phyloP scores from a whole-genome alignment of 176 grass and related monocot species.

The Hyparrhenia diplandra region DNA sequence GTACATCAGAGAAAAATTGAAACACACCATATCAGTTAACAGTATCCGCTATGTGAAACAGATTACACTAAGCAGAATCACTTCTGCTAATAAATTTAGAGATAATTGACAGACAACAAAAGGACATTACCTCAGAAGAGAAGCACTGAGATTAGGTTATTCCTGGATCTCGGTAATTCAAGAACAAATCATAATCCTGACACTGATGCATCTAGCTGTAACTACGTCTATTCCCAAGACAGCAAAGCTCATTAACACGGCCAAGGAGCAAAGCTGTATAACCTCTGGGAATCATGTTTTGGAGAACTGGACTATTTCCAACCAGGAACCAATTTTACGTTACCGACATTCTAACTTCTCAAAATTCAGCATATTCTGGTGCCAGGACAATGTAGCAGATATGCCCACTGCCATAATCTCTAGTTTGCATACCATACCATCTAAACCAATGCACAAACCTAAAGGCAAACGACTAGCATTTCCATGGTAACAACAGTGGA shows the following conservation, averaged over 20 bases:
- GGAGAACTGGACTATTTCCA: neutral
- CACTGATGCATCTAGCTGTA: constrained; percentile 8
- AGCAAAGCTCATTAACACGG: constrained; percentile 11
- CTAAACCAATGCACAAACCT: constrained; percentile 21
- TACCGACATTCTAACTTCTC: constrained; percentile 11
- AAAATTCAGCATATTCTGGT: neutral
- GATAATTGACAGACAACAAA: neutral
- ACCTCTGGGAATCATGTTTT: neutral
- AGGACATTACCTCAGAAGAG: constrained; percentile 32
- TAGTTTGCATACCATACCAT: neutral
- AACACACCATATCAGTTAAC: neutral
- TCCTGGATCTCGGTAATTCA: constrained; percentile 26
- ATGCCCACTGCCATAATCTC: neutral
- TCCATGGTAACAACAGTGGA: neutral
- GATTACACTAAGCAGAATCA: constrained; percentile 13
- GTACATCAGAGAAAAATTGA: neutral
- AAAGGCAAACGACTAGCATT: constrained; percentile 13
- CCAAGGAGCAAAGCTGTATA: constrained; percentile 14
- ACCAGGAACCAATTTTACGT: neutral
- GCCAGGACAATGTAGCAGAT: neutral
- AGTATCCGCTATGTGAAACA: neutral
- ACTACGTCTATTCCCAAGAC: constrained; percentile 18
- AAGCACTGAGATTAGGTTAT: constrained; percentile 3
- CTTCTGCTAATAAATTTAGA: neutral
- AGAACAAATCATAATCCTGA: constrained; percentile 8